Evolutionary conservation across 2,329 filamentous ascomycete species (phyloP).

Genomic region (Alternaria rosae): DNA sequence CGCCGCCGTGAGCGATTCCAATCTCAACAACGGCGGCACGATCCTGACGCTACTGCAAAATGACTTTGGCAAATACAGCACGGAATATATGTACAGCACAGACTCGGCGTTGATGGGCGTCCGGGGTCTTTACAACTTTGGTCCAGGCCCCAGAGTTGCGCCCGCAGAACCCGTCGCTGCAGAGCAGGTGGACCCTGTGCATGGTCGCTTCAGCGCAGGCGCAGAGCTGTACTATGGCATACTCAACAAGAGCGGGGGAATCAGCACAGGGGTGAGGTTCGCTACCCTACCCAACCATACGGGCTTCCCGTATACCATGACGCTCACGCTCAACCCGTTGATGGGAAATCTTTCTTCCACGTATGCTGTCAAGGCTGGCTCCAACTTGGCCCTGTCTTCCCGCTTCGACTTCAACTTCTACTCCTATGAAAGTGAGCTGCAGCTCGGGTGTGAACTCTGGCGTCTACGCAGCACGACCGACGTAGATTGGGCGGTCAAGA

Average conservation of each 20-base stretch:
- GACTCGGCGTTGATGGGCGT: slow-evolving; percentile 89
- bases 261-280: slow-evolving; percentile 88
- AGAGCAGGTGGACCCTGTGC: slow-evolving; percentile 62
- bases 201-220: slow-evolving; percentile 86
- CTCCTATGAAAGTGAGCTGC: slow-evolving; percentile 94
- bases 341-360: slow-evolving; percentile 93
- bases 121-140: slow-evolving; percentile 93
- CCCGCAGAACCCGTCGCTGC: slow-evolving; percentile 32
- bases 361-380: slow-evolving; percentile 88
- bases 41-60: slow-evolving; percentile 78
- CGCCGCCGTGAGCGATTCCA: slow-evolving; percentile 76
- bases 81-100: slow-evolving; percentile 90
- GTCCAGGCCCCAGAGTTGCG: slow-evolving; percentile 66
- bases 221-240: slow-evolving; percentile 96
- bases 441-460: slow-evolving; percentile 93
- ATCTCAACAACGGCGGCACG: slow-evolving; percentile 77
- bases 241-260: slow-evolving; percentile 89
- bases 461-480: slow-evolving; percentile 61
- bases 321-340: slow-evolving; percentile 88
- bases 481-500: slow-evolving; percentile 55
- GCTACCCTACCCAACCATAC: slow-evolving; percentile 81
- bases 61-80: slow-evolving; percentile 84
- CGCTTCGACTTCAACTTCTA: slow-evolving; percentile 98
- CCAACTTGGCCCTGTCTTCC: slow-evolving; percentile 83
- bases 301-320: slow-evolving; percentile 92